Evolutionary conservation across 495 filamentous ascomycete species (phyloP).

Genomic region (Penicillium verhagenii): DNA sequence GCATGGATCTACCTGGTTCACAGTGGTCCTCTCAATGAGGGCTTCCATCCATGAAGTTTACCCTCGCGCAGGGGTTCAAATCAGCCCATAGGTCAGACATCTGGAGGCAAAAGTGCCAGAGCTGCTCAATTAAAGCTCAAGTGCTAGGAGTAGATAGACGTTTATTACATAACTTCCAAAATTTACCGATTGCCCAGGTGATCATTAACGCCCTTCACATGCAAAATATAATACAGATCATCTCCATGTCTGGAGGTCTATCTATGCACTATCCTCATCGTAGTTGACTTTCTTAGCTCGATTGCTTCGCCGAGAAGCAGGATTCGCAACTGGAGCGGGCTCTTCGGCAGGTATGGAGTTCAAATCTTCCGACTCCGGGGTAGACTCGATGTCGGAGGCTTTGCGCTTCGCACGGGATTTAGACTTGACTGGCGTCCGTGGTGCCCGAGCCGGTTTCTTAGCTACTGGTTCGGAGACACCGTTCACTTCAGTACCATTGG

Average conservation of each 20-base stretch:
- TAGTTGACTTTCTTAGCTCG: constrained; percentile 48
- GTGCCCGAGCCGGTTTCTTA: constrained; percentile 19
- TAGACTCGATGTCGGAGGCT: constrained; percentile 24
- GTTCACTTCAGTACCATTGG: not conserved
- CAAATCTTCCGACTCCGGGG: constrained; percentile 27
- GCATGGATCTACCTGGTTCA: too few relatives aligned
- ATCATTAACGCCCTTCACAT: not conserved
- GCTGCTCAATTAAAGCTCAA: too few relatives aligned
- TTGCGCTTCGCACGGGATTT: constrained; percentile 39
- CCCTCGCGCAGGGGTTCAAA: too few relatives aligned
- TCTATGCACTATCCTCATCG: constrained; percentile 40
- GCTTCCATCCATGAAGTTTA: too few relatives aligned
- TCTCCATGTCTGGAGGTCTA: not conserved
- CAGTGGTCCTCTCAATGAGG: too few relatives aligned
- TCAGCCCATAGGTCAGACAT: too few relatives aligned
- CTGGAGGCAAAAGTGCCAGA: too few relatives aligned
- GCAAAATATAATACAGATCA: not conserved
- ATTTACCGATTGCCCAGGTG: not conserved
- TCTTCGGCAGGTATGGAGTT: constrained; percentile 13
- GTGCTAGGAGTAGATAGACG: too few relatives aligned
- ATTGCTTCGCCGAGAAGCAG: constrained; percentile 29
- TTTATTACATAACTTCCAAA: too few relatives aligned
- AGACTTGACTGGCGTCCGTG: constrained; percentile 20
- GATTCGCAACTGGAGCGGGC: constrained; percentile 3
- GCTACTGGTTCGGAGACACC: constrained; percentile 16